These are phyloP conservation scores for Tolypocladium tropicale DNA, from an alignment of 2,329 filamentous ascomycete genomes.

Conservation along the genomic window DNA sequence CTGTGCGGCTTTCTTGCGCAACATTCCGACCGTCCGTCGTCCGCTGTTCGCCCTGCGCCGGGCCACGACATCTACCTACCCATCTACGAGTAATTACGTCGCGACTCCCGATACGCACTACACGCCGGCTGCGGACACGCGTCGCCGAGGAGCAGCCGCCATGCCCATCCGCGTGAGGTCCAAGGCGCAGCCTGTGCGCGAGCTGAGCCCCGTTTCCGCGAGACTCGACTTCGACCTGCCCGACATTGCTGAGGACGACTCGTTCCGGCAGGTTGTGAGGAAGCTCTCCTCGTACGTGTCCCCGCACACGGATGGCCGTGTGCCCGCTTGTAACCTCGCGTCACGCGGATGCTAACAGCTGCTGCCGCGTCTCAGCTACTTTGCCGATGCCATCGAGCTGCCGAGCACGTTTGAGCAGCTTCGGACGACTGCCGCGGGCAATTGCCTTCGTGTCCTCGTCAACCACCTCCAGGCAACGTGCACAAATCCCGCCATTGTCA, in stretches of 20 bases:
- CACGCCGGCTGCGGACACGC: not conserved
- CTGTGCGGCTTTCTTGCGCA: too few species aligned
- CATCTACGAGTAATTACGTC: too few species aligned
- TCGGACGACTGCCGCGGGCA: conserved; percentile 53
- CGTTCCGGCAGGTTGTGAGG: conserved; percentile 54
- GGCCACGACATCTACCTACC: not conserved
- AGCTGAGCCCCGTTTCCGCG: conserved; percentile 23
- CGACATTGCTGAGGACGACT: conserved; percentile 45
- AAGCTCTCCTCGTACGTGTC: conserved; percentile 50
- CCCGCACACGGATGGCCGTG: not conserved
- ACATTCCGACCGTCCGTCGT: too few species aligned
- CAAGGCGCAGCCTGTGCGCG: conserved; percentile 20
- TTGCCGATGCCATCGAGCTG: conserved; percentile 50
- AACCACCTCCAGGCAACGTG: conserved; percentile 52
- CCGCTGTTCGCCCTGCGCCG: not conserved
- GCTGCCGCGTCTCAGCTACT: conserved; percentile 37
- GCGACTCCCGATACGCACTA: not conserved
- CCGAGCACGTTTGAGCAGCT: conserved; percentile 67
- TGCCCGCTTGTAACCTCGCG: not conserved
- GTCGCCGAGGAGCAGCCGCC: not conserved
- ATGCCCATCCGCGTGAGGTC: conserved; percentile 29
- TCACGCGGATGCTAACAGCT: not conserved
- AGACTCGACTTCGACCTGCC: conserved; percentile 34
- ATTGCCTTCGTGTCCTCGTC: conserved; percentile 47
- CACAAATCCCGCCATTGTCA: conserved; percentile 60